A percentile compares a stretch with the other conserved stretches of the same genome.
These are phyloP conservation scores for Chionographis japonica DNA, from an alignment of 106 monocot species.

Conservation along the genomic window DNA sequence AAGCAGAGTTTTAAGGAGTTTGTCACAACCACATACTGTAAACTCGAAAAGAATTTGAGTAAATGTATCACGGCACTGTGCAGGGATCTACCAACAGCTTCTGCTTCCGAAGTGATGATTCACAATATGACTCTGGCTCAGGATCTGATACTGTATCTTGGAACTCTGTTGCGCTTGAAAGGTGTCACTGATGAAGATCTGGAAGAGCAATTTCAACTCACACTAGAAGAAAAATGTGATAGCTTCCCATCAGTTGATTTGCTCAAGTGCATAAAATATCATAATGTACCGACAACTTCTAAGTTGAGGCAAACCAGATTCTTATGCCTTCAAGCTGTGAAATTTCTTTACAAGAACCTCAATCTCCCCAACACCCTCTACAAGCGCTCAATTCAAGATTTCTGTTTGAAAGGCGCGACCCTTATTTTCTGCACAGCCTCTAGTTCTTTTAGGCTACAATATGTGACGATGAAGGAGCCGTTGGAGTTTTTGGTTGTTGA, in stretches of 20 bases:
- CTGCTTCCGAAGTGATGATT: not conserved
- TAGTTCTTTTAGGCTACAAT: slow-evolving; percentile 13
- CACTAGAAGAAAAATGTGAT: too few species aligned
- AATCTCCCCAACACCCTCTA: not conserved
- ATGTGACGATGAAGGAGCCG: not conserved
- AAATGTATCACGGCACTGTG: slow-evolving; percentile 11
- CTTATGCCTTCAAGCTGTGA: not conserved
- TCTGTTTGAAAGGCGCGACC: slow-evolving; percentile 8
- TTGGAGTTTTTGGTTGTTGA: slow-evolving; percentile 30
- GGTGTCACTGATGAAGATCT: slow-evolving; percentile 4
- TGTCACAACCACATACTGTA: slow-evolving; percentile 17
- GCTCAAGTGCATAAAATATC: not conserved
- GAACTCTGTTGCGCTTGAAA: not conserved
- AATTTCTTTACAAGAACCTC: not conserved
- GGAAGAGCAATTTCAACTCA: slow-evolving; percentile 1
- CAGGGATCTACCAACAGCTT: slow-evolving; percentile 23
- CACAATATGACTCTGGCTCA: slow-evolving; percentile 2
- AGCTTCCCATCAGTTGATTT: not conserved
- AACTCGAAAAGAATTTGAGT: not conserved
- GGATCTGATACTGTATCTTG: slow-evolving; percentile 8
- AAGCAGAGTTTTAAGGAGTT: slow-evolving; percentile 13
- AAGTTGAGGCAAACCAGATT: not conserved
- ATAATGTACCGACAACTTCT: not conserved
- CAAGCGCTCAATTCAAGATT: not conserved
- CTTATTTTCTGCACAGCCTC: slow-evolving; percentile 29